Base-by-base conservation (phyloP, 225 moss, liverwort and hornwort genomes). In the Physcomitrium patens region DNA sequence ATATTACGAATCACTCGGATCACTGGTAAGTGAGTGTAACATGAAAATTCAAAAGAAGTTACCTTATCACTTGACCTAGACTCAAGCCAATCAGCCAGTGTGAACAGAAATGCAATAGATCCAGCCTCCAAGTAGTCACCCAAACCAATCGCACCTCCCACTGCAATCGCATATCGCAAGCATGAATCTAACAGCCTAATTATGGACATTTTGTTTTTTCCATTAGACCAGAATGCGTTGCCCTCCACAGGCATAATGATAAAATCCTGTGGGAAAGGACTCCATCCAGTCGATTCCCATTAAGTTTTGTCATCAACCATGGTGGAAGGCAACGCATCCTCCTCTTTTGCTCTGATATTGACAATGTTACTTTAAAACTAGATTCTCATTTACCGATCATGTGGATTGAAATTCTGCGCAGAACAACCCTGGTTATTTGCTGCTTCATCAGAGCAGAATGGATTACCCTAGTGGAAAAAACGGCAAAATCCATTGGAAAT, bases 41-140 rank as follows among this genome's bases (percentile, higher is more conserved):
- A 67, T 69, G 31, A 56, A n/a, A 59, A 43, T 59, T 63, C 11
- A 45, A 65, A 65, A 56, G 53, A 10, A 51, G 3, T 67, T 81
- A 86, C 89, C 83, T 86, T 89, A 46, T 89, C 81, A 81, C 86
- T 86, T 53, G 89, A 89, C 60, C 77, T 78, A 63, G 81, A 86
- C 65, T 89, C 89, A 18, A 89, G 81, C 81, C 84, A 89, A 67
- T 89, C 75, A 10, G 81, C 89, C 49, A 89, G 19, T 48, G 86
- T 86, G 65, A 86, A 89, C 50, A 89, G 45, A 79, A 89, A 89
- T 61, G 81, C 81, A 53, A 89, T 89, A 18, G 86, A 86, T 78
- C 83, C 81, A 69, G 79, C 83, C 74, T 89, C 89, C 72, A 89
- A 76, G 69, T 86, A 89, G 60, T 89, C 86, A 1, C 89, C 89